A percentile compares a stretch with the other conserved stretches of the same genome.
Evolutionary conservation across 352 stramenopile genomes (phyloP).

Genomic region (Globisporangium cederbergense): DNA sequence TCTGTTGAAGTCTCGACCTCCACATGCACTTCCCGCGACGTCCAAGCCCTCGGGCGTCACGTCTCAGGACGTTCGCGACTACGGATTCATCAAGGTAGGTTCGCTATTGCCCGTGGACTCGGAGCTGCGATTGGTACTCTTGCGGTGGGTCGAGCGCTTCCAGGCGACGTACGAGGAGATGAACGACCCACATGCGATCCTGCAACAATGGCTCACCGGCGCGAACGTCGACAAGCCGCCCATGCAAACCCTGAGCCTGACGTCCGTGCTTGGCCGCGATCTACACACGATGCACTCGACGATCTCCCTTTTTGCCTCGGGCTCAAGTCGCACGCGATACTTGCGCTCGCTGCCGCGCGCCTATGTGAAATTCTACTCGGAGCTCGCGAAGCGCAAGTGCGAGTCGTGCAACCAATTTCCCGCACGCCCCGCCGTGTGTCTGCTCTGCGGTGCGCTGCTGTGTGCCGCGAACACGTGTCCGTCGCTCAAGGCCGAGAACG

Average conservation of each 20-base stretch:
- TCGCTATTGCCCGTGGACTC: slow-evolving; percentile 18
- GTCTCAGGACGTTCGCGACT: slow-evolving; percentile 33
- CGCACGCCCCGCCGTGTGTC: slow-evolving; percentile 74
- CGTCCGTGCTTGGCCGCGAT: slow-evolving; percentile 51
- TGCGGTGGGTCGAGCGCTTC: slow-evolving; percentile 64
- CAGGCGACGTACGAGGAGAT: slow-evolving; percentile 74
- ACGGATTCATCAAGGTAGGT: slow-evolving; percentile 51
- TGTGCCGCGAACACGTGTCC: slow-evolving; percentile 82
- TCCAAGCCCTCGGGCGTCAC: slow-evolving; percentile 64
- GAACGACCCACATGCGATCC: slow-evolving; percentile 60
- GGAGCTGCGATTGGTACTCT: slow-evolving; percentile 35
- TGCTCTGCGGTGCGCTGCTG: slow-evolving; percentile 78
- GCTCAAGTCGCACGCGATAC: slow-evolving; percentile 63
- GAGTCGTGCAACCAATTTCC: slow-evolving; percentile 75
- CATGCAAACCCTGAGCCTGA: slow-evolving; percentile 26
- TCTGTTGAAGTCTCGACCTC: slow-evolving; percentile 40
- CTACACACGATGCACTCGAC: slow-evolving; percentile 78
- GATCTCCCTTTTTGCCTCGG: slow-evolving; percentile 68
- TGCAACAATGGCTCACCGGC: slow-evolving; percentile 76
- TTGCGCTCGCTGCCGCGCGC: slow-evolving; percentile 64
- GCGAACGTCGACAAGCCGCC: slow-evolving; percentile 39
- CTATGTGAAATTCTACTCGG: slow-evolving; percentile 86
- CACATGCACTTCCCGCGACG: slow-evolving; percentile 10
- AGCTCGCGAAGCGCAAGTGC: slow-evolving; percentile 79
- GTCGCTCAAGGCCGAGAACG: slow-evolving; percentile 66